Conservation (phyloP, 2,329 filamentous ascomycete genomes). For the Alternaria postmessia region DNA sequence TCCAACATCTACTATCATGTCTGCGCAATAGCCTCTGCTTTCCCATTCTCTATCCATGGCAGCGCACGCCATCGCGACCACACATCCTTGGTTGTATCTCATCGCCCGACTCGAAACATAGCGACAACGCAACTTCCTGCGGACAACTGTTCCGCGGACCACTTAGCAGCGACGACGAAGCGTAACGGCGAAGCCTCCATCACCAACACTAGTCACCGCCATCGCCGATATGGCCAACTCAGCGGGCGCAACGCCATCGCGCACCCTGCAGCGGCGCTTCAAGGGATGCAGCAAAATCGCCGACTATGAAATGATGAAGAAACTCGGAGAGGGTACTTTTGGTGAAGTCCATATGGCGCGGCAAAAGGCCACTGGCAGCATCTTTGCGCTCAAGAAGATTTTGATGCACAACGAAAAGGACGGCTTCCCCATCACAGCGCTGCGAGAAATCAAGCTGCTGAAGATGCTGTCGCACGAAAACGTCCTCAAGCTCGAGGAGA, state of each 20-base stretch:
- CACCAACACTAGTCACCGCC: neutral
- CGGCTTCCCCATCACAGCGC: conserved; percentile 97
- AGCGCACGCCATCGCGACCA: conserved; percentile 26
- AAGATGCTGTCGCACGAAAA: conserved; percentile 95
- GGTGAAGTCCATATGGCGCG: conserved; percentile 93
- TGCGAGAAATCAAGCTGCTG: conserved; percentile 96
- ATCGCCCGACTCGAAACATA: conserved; percentile 20
- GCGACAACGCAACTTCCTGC: conserved; percentile 15
- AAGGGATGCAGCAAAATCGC: conserved; percentile 83
- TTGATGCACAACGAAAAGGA: conserved; percentile 99
- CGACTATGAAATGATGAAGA: conserved; percentile 81
- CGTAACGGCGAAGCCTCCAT: neutral
- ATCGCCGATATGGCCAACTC: conserved; percentile 29
- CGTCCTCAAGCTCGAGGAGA: conserved; percentile 86
- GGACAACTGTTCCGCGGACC: conserved; percentile 20
- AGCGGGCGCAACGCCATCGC: conserved; percentile 53
- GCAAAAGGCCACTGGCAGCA: conserved; percentile 74
- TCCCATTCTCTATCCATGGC: conserved; percentile 30
- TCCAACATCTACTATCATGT: conserved; percentile 20
- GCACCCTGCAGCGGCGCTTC: conserved; percentile 67
- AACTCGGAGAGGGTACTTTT: conserved; percentile 95
- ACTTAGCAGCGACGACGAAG: conserved; percentile 23
- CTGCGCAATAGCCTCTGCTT: conserved; percentile 25
- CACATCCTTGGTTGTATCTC: conserved; percentile 5
- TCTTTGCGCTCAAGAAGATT: conserved; percentile 96